Evolutionary conservation across 2,329 filamentous ascomycete genomes (phyloP).

Genomic region (Davidsoniella eucalypti): DNA sequence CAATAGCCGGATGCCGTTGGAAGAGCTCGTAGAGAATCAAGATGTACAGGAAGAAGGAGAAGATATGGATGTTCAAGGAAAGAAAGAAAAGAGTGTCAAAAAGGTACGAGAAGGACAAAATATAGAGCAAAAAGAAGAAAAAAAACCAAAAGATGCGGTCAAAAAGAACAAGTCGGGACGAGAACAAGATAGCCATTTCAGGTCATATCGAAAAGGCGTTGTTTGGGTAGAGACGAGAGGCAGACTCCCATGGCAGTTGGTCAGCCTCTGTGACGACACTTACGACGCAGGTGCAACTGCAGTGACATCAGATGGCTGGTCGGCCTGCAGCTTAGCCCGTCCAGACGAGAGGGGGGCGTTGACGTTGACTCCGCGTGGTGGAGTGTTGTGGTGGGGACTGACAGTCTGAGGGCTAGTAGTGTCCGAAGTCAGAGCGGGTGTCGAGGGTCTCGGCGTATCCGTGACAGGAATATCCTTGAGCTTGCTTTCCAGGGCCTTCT

Average conservation of each 20-base stretch:
- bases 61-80: not conserved
- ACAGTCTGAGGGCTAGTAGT: slow-evolving; percentile 39
- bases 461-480: slow-evolving; percentile 14
- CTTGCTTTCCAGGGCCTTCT: slow-evolving; percentile 21
- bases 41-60: not conserved
- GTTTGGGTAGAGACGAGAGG: not conserved
- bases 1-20: too few species aligned
- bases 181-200: not conserved
- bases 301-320: too few species aligned
- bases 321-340: too few species aligned
- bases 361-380: slow-evolving; percentile 32
- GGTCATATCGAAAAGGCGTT: not conserved
- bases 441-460: slow-evolving; percentile 29
- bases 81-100: not conserved
- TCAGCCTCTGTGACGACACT: too few species aligned
- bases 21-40: not conserved
- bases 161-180: not conserved
- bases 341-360: too few species aligned
- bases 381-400: slow-evolving; percentile 38
- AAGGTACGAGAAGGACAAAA: slow-evolving; percentile 4
- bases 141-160: slow-evolving; percentile 2
- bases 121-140: slow-evolving; percentile 5
- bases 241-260: not conserved
- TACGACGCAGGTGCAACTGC: too few species aligned
- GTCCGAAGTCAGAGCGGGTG: slow-evolving; percentile 50